phyloP scores from a whole-genome alignment of 2,329 filamentous ascomycete genomes.

The Colletotrichum australisinense region DNA sequence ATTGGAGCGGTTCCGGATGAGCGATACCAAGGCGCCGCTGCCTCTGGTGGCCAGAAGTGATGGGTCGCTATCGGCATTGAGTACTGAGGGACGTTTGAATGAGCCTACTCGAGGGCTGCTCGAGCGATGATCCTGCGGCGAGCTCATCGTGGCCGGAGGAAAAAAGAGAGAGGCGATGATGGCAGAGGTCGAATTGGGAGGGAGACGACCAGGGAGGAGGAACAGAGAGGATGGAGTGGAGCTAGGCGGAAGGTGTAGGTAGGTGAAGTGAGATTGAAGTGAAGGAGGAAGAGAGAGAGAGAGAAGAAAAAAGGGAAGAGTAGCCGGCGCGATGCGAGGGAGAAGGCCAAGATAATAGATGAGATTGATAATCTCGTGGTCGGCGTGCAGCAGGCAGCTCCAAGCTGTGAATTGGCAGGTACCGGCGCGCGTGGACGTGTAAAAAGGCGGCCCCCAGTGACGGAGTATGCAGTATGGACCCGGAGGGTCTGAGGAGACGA shows the following conservation, averaged over 20 bases:
- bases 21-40: constrained; percentile 46
- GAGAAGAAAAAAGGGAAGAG: constrained; percentile 9
- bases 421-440: neutral
- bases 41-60: constrained; percentile 62
- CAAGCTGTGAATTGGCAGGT: neutral
- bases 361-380: constrained; percentile 30
- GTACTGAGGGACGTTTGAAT: constrained; percentile 41
- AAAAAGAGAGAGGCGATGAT: neutral
- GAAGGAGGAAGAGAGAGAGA: neutral
- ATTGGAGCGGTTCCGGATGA: constrained; percentile 60
- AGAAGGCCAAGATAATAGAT: constrained; percentile 31
- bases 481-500: constrained; percentile 22
- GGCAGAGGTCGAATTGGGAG: neutral
- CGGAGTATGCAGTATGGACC: constrained; percentile 22
- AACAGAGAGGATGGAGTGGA: neutral
- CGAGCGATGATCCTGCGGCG: constrained; percentile 28
- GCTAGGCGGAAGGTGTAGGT: neutral
- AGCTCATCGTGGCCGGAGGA: constrained; percentile 26
- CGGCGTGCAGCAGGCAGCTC: neutral
- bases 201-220: neutral
- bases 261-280: neutral
- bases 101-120: constrained; percentile 33
- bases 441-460: neutral
- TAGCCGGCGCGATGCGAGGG: constrained; percentile 22
- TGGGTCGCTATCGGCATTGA: constrained; percentile 55